A percentile compares a stretch with the other conserved stretches of the same genome.
Conservation (phyloP, 2,329 filamentous ascomycete genomes). For the Cercospora sp. region DNA sequence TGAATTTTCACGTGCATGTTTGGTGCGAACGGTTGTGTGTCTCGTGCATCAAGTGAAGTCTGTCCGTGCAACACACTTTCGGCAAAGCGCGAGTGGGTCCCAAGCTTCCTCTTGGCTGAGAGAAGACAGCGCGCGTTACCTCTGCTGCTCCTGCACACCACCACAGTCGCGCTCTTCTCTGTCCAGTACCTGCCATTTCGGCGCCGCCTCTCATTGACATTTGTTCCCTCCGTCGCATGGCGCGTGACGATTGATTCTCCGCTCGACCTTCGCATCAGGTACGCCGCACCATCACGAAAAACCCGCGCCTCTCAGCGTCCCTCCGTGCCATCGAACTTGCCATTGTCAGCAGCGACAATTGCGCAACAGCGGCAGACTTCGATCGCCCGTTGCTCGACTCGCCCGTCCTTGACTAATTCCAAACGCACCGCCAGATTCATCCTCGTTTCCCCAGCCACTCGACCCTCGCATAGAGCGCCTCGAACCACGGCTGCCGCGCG, state of each 20-base stretch:
- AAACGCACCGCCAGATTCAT: not conserved
- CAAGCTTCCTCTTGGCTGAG: conserved; percentile 5
- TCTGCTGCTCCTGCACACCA: conserved; percentile 8
- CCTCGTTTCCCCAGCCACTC: not conserved
- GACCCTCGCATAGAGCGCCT: conserved; percentile 13
- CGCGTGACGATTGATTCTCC: conserved; percentile 13
- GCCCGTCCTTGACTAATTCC: not conserved
- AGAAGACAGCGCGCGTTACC: not conserved
- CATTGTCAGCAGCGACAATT: not conserved
- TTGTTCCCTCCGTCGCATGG: conserved; percentile 13
- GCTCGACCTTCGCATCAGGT: conserved; percentile 2
- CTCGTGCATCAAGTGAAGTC: not conserved
- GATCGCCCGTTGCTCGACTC: not conserved
- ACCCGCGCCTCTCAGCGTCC: not conserved
- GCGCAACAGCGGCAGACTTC: not conserved
- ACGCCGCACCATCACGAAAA: conserved; percentile 1
- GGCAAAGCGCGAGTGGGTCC: not conserved
- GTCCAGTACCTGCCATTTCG: conserved; percentile 6
- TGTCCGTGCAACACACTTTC: not conserved
- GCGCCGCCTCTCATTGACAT: conserved; percentile 6
- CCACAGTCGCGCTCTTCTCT: conserved; percentile 2
- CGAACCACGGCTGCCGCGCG: conserved; percentile 33
- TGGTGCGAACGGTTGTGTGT: not conserved
- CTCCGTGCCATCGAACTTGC: not conserved
- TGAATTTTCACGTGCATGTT: not conserved